Conservation (phyloP, 495 filamentous ascomycete species). For the Tetracladium setigerum region DNA sequence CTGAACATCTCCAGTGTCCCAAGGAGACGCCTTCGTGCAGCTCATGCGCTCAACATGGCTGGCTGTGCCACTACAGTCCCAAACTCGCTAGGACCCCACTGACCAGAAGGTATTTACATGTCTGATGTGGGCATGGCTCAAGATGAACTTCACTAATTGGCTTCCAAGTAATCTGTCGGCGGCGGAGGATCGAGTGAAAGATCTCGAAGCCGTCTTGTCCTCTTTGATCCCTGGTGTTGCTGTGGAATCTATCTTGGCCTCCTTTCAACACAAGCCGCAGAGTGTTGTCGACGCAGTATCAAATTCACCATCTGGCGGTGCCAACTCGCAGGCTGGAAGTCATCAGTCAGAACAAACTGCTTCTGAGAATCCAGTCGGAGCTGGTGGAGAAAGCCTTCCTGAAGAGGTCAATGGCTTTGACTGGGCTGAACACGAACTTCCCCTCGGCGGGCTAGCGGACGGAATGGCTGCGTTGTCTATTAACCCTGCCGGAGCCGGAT, state of each 20-base stretch:
- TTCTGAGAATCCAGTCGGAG: slow-evolving; percentile 16
- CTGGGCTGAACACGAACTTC: slow-evolving; percentile 37
- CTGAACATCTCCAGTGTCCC: slow-evolving; percentile 30
- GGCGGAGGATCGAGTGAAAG: slow-evolving; percentile 40
- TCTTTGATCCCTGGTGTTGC: slow-evolving; percentile 33
- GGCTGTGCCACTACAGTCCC: slow-evolving; percentile 42
- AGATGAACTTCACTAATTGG: slow-evolving; percentile 6
- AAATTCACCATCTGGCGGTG: slow-evolving; percentile 27
- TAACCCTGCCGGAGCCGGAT: slow-evolving; percentile 41
- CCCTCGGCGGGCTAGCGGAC: slow-evolving; percentile 28
- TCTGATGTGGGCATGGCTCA: background rate
- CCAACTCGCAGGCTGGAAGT: slow-evolving; percentile 34
- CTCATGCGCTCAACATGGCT: slow-evolving; percentile 37
- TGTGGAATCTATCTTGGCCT: slow-evolving; percentile 22
- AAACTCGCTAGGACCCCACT: slow-evolving; percentile 40
- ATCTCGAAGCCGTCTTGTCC: slow-evolving; percentile 38
- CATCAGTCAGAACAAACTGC: slow-evolving; percentile 29
- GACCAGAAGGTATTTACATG: slow-evolving; percentile 34
- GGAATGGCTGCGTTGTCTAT: slow-evolving; percentile 47
- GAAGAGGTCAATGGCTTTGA: slow-evolving; percentile 46
- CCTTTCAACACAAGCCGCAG: slow-evolving; percentile 1
- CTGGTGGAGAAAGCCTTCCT: slow-evolving; percentile 35
- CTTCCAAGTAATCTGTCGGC: slow-evolving; percentile 36
- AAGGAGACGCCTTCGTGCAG: slow-evolving; percentile 39
- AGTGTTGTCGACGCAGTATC: slow-evolving; percentile 15